phyloP scores from a whole-genome alignment of 1,284 basidiomycete genomes.

The Abortiporus biennis region DNA sequence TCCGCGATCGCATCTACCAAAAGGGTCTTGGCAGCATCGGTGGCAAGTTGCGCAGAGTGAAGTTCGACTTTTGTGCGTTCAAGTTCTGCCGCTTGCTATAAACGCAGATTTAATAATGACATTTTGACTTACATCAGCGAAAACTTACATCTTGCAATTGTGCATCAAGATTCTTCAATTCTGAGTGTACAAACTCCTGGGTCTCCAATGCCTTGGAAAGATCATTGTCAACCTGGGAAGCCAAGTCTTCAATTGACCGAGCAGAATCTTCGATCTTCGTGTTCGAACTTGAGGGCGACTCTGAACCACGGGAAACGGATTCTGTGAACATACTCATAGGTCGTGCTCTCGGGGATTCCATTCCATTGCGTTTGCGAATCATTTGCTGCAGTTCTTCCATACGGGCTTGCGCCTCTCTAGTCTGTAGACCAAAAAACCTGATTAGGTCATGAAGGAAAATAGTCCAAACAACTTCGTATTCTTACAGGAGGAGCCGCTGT shows the following conservation, averaged over 20 bases:
- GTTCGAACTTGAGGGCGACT: constrained; percentile 2
- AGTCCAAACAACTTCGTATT: neutral
- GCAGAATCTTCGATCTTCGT: neutral
- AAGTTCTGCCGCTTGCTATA: constrained; percentile 51
- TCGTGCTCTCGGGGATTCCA: constrained; percentile 42
- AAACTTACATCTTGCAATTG: constrained; percentile 51
- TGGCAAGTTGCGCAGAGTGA: constrained; percentile 63
- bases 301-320: too few relatives aligned
- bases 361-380: constrained; percentile 54
- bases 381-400: constrained; percentile 74
- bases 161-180: constrained; percentile 40
- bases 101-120: neutral
- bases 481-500: constrained; percentile 21
- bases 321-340: constrained; percentile 26
- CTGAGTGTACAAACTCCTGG: constrained; percentile 46
- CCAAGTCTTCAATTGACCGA: constrained; percentile 41
- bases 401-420: constrained; percentile 63
- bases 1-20: constrained; percentile 74
- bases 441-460: neutral
- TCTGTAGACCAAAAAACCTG: constrained; percentile 33
- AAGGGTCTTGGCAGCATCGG: constrained; percentile 70
- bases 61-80: constrained; percentile 60
- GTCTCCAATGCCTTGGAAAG: constrained; percentile 43
- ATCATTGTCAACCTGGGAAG: constrained; percentile 51
- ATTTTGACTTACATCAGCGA: neutral